Percentiles rank a stretch among this genome's conserved stretches.
Evolutionary conservation across 768 basidiomycete species (phyloP).

Genomic region (Myochromella boudieri): DNA sequence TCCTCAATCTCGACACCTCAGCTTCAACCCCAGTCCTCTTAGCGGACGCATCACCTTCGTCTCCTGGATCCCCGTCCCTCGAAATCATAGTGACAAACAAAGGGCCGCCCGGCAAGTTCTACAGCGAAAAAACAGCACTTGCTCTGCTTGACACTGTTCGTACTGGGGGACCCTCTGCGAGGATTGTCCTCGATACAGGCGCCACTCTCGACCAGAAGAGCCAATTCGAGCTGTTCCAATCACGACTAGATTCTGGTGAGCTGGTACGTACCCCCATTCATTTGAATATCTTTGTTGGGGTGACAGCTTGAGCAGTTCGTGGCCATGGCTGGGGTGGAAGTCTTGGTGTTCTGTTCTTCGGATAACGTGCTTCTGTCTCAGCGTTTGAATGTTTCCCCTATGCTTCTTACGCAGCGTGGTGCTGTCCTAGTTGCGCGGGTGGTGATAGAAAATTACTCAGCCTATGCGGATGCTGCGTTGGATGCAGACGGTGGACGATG

Average conservation of each 20-base stretch:
- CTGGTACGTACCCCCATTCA: conserved; percentile 43
- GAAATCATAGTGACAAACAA: conserved; percentile 38
- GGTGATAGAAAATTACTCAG: conserved; percentile 57
- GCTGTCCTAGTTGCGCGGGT: conserved; percentile 56
- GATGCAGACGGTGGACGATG: conserved; percentile 42
- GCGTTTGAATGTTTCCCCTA: conserved; percentile 48
- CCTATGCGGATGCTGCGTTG: conserved; percentile 53
- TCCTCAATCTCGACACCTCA: conserved; percentile 49
- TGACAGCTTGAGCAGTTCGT: conserved; percentile 56
- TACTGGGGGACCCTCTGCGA: conserved; percentile 49
- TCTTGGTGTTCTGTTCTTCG: conserved; percentile 62
- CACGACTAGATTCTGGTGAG: conserved; percentile 51
- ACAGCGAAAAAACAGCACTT: conserved; percentile 43
- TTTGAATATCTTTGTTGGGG: not conserved
- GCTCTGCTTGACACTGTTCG: conserved; percentile 54
- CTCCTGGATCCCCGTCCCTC: conserved; percentile 31
- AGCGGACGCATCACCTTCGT: conserved; percentile 33
- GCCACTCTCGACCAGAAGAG: conserved; percentile 42
- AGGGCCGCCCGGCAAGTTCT: conserved; percentile 63
- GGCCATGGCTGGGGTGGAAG: conserved; percentile 46
- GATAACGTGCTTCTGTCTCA: conserved; percentile 44
- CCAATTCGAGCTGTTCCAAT: conserved; percentile 48
- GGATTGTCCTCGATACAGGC: conserved; percentile 37
- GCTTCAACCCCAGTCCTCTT: conserved; percentile 52
- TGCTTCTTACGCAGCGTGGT: conserved; percentile 40